Evolutionary conservation across 2,329 filamentous ascomycete species (phyloP).

Genomic region (Calonectria henricotiae): DNA sequence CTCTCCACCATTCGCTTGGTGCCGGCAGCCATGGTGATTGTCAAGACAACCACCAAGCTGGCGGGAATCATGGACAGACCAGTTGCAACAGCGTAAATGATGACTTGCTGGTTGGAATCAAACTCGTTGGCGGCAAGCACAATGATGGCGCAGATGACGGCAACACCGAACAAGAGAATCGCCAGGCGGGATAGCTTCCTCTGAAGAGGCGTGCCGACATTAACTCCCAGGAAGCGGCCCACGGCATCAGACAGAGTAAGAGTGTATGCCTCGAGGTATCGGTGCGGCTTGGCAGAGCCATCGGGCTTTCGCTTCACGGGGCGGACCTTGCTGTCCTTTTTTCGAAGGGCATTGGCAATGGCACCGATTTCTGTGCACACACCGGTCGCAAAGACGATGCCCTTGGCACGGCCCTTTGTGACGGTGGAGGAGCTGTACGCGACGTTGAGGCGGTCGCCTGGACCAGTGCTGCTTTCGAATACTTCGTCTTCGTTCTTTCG

Average conservation of each 20-base stretch:
- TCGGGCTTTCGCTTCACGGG: conserved; percentile 65
- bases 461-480: conserved; percentile 61
- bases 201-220: conserved; percentile 81
- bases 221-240: conserved; percentile 78
- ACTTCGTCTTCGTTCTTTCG: conserved; percentile 67
- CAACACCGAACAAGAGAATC: conserved; percentile 77
- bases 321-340: conserved; percentile 57
- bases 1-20: conserved; percentile 70
- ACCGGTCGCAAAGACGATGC: conserved; percentile 75
- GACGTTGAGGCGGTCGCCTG: conserved; percentile 75
- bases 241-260: conserved; percentile 69
- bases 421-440: conserved; percentile 76
- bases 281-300: conserved; percentile 54
- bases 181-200: conserved; percentile 79
- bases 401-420: conserved; percentile 74
- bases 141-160: conserved; percentile 79
- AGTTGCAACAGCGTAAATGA: conserved; percentile 69
- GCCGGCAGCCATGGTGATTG: conserved; percentile 74
- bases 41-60: conserved; percentile 69
- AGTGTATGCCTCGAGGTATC: conserved; percentile 58
- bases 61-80: conserved; percentile 70
- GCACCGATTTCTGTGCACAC: conserved; percentile 76
- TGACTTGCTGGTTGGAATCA: conserved; percentile 70
- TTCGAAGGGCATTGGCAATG: conserved; percentile 69
- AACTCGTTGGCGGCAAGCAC: conserved; percentile 78